Evolutionary conservation across 371 early-diverging fungal species (phyloP), one percentile per base, ranked within the genome.

Genomic region (Lichtheimia ornata): DNA sequence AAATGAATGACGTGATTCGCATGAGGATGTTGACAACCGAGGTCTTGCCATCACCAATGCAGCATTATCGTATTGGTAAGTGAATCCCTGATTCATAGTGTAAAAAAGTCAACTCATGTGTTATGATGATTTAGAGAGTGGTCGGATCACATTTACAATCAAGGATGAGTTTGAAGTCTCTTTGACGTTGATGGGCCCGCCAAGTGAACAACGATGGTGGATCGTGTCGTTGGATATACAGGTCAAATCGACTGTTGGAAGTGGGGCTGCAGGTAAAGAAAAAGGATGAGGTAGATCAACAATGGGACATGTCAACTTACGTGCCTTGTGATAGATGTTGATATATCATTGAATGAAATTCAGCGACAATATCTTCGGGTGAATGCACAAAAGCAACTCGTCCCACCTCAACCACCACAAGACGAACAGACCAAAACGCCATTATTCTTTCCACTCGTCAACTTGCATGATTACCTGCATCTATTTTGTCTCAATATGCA

Each of bases 1-100:
- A 82, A 40, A 78, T 92, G 63, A 83, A 90, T 59, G 90, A 87
- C 62, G 81, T 86, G 12, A 90, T 92, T 51, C 77, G 91, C 11
- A 72, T 83, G 64, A 77, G 91, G 12, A 73, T 92, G 41, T 61
- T 90, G 47, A 83, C 84, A 18, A 81, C 76, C 5, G 91, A 91
- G 62, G 76, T 84, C 0, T 57, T 88, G 6, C 91, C 90, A 5
- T 69, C 76, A 22, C 79, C 86, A 7, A 88, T 92, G 87, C 77
- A 73, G 30, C 66, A 70, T 30, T 88, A 85, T 58, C 62, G 57
- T 47, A 84, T 89, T 49, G 81, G 72, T 63, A 75, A 67, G 53
- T 20, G 14, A 45, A n/a, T 13, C 40, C 5, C 18, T 47, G 47
- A 13, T 40, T n/a, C 53, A 41, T 43, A 28, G 9, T 42, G n/a